These are phyloP conservation scores for Quercus lobata DNA, from an alignment of 331 rosid genomes.

Conservation along the genomic window DNA sequence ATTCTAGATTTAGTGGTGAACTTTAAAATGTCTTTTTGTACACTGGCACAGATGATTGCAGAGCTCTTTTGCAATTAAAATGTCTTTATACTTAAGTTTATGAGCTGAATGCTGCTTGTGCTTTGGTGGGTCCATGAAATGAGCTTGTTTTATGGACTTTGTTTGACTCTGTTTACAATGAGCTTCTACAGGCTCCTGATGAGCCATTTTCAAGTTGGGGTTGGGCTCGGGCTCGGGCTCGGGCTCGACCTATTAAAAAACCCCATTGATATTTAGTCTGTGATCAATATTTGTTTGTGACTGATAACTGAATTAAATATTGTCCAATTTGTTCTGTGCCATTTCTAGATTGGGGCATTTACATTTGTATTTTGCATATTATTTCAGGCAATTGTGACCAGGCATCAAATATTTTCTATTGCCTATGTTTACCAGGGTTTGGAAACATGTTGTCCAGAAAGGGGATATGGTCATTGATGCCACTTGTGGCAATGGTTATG, in stretches of 20 bases:
- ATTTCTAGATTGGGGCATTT: not conserved
- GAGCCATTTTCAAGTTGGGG: not conserved
- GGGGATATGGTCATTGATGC: conserved; percentile 90
- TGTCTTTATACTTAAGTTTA: not conserved
- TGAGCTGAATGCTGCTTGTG: not conserved
- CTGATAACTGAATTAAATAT: not conserved
- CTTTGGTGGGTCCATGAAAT: not conserved
- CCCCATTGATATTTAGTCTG: not conserved
- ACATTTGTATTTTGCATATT: not conserved
- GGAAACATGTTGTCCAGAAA: conserved; percentile 63
- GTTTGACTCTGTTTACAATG: not conserved
- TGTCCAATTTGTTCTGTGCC: not conserved
- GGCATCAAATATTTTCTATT: conserved; percentile 3
- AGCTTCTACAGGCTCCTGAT: not conserved
- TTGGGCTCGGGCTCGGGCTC: not conserved
- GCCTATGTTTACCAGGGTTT: conserved; percentile 48
- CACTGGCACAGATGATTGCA: too few species aligned
- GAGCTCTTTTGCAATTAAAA: not conserved
- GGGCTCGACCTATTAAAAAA: not conserved
- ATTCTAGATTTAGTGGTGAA: not conserved
- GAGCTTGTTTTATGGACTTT: not conserved
- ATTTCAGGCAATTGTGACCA: not conserved
- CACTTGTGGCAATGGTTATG: conserved; percentile 91
- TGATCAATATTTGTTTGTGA: not conserved
- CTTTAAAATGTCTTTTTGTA: too few species aligned